Evolutionary conservation across 2,329 filamentous ascomycete species (phyloP).

Genomic region (Pseudophaeomoniella oleicola): DNA sequence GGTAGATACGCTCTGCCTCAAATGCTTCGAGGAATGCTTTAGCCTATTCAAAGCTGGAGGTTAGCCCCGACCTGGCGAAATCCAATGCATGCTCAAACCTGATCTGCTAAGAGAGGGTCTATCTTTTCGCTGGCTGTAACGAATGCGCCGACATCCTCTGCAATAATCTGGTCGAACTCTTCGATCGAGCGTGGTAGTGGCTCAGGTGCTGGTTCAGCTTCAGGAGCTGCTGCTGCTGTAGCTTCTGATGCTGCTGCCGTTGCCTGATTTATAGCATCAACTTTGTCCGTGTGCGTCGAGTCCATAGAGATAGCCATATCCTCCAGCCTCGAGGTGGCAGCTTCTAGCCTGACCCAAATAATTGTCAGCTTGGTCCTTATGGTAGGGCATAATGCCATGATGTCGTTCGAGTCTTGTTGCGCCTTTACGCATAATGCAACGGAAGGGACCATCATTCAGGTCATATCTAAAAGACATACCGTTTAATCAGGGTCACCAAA

Average conservation of each 20-base stretch:
- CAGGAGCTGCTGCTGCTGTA: slow-evolving; percentile 21
- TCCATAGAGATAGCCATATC: slow-evolving; percentile 72
- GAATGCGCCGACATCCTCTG: slow-evolving; percentile 60
- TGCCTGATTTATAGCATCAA: slow-evolving; percentile 18
- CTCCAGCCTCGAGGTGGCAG: slow-evolving; percentile 87
- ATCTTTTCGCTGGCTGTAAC: slow-evolving; percentile 63
- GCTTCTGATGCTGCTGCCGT: slow-evolving; percentile 18
- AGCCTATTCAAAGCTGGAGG: slow-evolving; percentile 24
- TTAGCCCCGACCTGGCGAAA: slow-evolving; percentile 10
- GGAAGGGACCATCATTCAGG: slow-evolving; percentile 2
- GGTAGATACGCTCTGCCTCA: slow-evolving; percentile 70
- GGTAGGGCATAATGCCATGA: no score
- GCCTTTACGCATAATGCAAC: slow-evolving; percentile 5
- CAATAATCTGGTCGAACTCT: slow-evolving; percentile 73
- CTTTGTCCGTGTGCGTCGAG: slow-evolving; percentile 28
- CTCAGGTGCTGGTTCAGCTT: slow-evolving; percentile 37
- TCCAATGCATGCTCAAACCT: slow-evolving; percentile 45
- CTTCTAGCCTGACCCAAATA: slow-evolving; percentile 98
- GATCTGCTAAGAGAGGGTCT: slow-evolving; percentile 63
- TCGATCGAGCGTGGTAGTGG: slow-evolving; percentile 63
- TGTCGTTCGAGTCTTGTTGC: slow-evolving; percentile 5
- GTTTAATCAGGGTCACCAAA: slow-evolving; percentile 91
- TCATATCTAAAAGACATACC: no score
- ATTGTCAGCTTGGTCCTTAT: no score
- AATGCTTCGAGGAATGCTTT: slow-evolving; percentile 53